Evolutionary conservation across 2,329 filamentous ascomycete genomes (phyloP).

Genomic region (Penicillium sp.): DNA sequence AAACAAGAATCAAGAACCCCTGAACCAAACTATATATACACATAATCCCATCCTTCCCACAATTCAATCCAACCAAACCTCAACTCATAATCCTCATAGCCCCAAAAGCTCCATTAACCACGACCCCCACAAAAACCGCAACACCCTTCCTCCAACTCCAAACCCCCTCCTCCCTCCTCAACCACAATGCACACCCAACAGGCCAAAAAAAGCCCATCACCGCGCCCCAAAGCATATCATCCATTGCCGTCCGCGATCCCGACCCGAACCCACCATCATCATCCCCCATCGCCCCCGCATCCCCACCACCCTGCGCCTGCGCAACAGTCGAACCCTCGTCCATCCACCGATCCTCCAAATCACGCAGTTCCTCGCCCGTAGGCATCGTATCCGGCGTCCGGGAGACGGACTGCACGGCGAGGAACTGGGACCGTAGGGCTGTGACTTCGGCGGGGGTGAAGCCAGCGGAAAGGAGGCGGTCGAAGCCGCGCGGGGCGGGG

Average conservation of each 20-base stretch:
- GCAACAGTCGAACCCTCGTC: constrained; percentile 59
- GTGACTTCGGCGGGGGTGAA: constrained; percentile 84
- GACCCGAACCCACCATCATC: constrained; percentile 47
- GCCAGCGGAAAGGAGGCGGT: constrained; percentile 76
- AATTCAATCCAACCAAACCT: background rate
- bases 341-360: constrained; percentile 88
- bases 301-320: constrained; percentile 45
- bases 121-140: constrained; percentile 80
- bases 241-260: constrained; percentile 61
- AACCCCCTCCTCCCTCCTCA: constrained; percentile 82
- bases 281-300: constrained; percentile 37
- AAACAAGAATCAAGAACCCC: background rate
- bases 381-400: constrained; percentile 91
- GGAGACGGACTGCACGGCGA: constrained; percentile 76
- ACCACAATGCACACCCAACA: constrained; percentile 80
- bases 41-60: background rate
- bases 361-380: constrained; percentile 70
- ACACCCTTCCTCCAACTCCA: constrained; percentile 83
- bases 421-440: constrained; percentile 83
- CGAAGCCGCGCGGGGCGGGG: constrained; percentile 75
- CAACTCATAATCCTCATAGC: constrained; percentile 60
- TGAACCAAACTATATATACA: background rate
- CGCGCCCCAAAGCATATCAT: constrained; percentile 85
- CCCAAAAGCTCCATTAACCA: constrained; percentile 77
- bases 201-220: constrained; percentile 96